Base-by-base conservation (phyloP, 805 yeast genomes). In the Yarrowia porcina region DNA sequence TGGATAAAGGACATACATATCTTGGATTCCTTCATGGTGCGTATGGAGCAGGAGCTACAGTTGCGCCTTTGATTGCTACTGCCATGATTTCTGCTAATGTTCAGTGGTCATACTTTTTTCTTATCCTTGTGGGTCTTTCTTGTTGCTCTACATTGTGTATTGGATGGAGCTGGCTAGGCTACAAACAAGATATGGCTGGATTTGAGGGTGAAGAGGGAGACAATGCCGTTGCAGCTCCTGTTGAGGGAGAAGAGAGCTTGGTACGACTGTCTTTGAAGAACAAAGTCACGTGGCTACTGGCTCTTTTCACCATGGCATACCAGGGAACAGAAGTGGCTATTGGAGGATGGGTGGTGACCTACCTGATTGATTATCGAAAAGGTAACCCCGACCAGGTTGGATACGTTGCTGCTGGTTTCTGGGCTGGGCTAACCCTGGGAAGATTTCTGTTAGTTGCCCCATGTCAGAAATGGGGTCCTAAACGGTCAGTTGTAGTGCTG, bases 291-390 rank as follows among this genome's bases (percentile, higher is more conserved):
- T 75, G 87, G 78, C 66, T 80, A 2, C 73, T 84, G 65, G 77
- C 90, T 6, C 66, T 77, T 1, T 84, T 81, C 67, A 75, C 86
- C 25, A 81, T 87, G 67, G 77, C 83, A 56, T 87, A 88, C 68
- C 82, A 86, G 67, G 93, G 92, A 7, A 81, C 84, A 2, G 92
- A 87, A 70, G 86, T 87, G 27, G 74, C 87, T 1, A 73, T 87
- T 64, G 90, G 87, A 1, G 86, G 90, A 2, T 87, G 92, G 91
- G 75, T 84, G 18, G 84, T 84, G 50, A 83, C 90, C 2, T 88
- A 80, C 68, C 73, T 88, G 63, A 75, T 84, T 42, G 81, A 79
- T 25, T 80, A 83, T 60, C 80, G 88, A 64, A 73, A 78, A 15
- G 84, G 84, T 17, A 74, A 76, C 54, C 75, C 75, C 32, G 67